A percentile compares a stretch with the other conserved stretches of the same genome.
Evolutionary conservation across 768 basidiomycete species (phyloP).

Genomic region (Hericium alpestre): DNA sequence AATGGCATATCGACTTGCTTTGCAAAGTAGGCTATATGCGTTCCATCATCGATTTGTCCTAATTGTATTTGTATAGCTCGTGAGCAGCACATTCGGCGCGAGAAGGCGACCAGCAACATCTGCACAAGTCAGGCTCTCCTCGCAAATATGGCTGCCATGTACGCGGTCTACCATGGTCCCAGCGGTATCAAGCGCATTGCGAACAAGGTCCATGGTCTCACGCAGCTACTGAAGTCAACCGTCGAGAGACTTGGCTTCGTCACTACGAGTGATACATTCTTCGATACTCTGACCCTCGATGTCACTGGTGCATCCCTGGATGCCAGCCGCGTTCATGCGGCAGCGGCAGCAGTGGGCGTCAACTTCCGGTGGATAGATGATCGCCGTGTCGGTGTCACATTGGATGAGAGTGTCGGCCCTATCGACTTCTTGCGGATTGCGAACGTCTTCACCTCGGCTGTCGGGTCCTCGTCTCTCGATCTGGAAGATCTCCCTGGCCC

Average conservation of each 20-base stretch:
- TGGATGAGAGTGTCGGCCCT: conserved; percentile 83
- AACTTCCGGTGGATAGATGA: conserved; percentile 77
- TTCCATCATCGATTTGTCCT: neutral
- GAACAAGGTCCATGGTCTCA: conserved; percentile 79
- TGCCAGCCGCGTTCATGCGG: conserved; percentile 56
- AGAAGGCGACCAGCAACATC: conserved; percentile 97
- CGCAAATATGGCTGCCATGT: conserved; percentile 99
- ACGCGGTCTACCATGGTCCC: conserved; percentile 93
- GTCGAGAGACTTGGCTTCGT: conserved; percentile 69
- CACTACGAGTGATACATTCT: conserved; percentile 65
- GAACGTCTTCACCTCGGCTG: conserved; percentile 70
- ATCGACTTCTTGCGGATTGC: conserved; percentile 67
- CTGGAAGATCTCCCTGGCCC: conserved; percentile 32
- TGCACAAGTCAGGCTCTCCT: conserved; percentile 96
- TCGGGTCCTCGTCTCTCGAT: conserved; percentile 36
- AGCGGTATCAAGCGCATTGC: conserved; percentile 78
- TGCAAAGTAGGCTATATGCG: conserved; percentile 65
- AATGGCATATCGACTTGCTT: conserved; percentile 81
- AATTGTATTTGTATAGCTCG: conserved; percentile 43
- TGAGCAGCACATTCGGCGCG: conserved; percentile 93
- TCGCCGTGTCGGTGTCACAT: conserved; percentile 70
- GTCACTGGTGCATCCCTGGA: conserved; percentile 48
- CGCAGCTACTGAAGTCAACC: conserved; percentile 59
- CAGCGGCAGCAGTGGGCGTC: conserved; percentile 54
- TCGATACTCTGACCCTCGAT: conserved; percentile 83